Percentiles rank a stretch among this genome's conserved stretches.
Evolutionary conservation across 352 stramenopile genomes (phyloP).

Genomic region (Pythium pyrilobum): DNA sequence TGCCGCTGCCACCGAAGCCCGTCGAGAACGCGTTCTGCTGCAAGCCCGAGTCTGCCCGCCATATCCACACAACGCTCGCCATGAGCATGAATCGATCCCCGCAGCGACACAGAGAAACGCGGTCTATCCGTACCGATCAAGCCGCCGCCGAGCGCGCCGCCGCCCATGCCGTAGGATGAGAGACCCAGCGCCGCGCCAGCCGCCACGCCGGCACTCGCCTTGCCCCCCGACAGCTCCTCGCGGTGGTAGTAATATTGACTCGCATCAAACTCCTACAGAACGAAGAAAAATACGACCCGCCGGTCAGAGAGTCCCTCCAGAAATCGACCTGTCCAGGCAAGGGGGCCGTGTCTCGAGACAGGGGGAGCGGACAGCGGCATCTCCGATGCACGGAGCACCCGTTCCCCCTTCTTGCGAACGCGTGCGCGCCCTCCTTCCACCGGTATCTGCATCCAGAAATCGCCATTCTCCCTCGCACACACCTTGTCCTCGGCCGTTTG

Average conservation of each 20-base stretch:
- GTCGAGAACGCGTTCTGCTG: constrained; percentile 23
- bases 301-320: neutral
- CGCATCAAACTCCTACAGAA: constrained; percentile 69
- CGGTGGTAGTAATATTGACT: constrained; percentile 88
- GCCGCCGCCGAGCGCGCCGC: constrained; percentile 8
- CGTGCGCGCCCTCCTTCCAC: no score
- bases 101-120: neutral
- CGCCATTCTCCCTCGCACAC: no score
- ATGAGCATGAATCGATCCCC: neutral
- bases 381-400: no score
- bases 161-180: constrained; percentile 44
- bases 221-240: constrained; percentile 58
- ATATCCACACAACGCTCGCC: neutral
- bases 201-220: constrained; percentile 16
- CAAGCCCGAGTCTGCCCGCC: neutral
- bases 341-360: no score
- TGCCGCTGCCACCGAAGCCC: constrained; percentile 36
- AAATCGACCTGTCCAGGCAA: no score
- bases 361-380: no score
- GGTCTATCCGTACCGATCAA: constrained; percentile 15
- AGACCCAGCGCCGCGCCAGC: constrained; percentile 29
- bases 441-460: no score
- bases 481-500: constrained; percentile 86
- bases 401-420: no score
- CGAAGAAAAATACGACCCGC: neutral